Base-by-base conservation (phyloP, 345 rosid species). In the Ceriops tagal region DNA sequence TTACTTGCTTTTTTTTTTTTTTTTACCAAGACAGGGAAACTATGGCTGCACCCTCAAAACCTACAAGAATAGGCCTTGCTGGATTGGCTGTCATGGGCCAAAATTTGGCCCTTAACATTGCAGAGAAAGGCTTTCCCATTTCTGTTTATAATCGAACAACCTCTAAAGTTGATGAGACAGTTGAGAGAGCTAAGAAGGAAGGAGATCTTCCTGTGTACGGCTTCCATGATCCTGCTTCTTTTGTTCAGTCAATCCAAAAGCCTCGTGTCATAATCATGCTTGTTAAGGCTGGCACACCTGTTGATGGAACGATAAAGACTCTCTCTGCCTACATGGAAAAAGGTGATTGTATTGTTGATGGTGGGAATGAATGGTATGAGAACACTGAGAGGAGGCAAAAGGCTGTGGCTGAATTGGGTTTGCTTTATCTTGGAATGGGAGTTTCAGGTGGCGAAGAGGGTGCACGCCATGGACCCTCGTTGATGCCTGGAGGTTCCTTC, bases 321-420 rank as follows among this genome's bases (percentile, higher is more conserved):
- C 95, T 93, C 59, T 85, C 96, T 32, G 84, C 89, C 32, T 85
- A 83, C 79, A 49, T 93, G 86, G 98, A 93, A 76, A 87, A 91
- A 71, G 98, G 97, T 68, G 98, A 91, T 69, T 93, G 98, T 73
- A 93, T 93, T 27, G 86, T 93, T 0, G 97, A 93, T 69, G 98
- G 98, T 73, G 98, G 97, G 71, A 93, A 93, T n/a, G 97, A 93
- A 67, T 93, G 98, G 98, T 91, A 93, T n/a, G 97, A 91, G 83
- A 93, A 93, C 81, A 91, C 98, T 0, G 97, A 93, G 85, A 89
- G 97, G 81, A 86, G 97, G 69, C 89, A 81, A 77, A 88, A 88
- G 69, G 88, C 87, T 6, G 64, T 84, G 85, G 79, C 88, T 47
- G 92, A 84, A 59, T 53, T 81, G 68, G 93, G 97, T 59, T 83